Percentiles rank a stretch among this genome's conserved stretches.
These are phyloP conservation scores for Rhizophora mangle DNA, from an alignment of 345 rosid genomes.

Conservation along the genomic window DNA sequence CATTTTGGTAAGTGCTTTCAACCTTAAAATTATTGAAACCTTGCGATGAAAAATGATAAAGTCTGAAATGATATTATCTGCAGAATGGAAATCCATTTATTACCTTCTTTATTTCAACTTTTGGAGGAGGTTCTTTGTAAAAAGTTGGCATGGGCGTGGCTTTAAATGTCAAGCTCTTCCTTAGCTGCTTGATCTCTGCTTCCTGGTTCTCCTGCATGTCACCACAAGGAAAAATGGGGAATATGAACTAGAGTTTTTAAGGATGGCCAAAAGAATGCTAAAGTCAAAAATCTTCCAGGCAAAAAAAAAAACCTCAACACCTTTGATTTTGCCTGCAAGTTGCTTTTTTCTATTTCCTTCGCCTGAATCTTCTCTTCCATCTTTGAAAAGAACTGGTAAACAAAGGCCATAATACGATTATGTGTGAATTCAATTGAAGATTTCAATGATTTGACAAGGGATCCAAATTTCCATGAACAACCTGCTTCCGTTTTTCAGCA, in stretches of 20 bases:
- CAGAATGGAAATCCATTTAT: background rate
- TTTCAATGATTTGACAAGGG: slow-evolving; percentile 1
- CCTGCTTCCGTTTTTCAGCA: slow-evolving; percentile 37
- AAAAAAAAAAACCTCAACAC: slow-evolving; percentile 5
- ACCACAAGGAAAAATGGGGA: slow-evolving; percentile 2
- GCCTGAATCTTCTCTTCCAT: slow-evolving; percentile 35
- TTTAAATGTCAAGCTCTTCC: slow-evolving; percentile 33
- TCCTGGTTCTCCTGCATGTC: slow-evolving; percentile 31
- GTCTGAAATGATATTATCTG: background rate
- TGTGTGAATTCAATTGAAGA: slow-evolving; percentile 2
- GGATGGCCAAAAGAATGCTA: background rate
- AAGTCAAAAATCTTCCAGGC: slow-evolving; percentile 10
- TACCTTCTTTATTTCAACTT: slow-evolving; percentile 33
- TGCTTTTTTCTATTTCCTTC: slow-evolving; percentile 28
- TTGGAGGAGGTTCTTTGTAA: slow-evolving; percentile 35
- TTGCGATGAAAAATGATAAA: slow-evolving; percentile 1
- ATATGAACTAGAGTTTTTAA: background rate
- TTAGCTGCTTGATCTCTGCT: slow-evolving; percentile 32
- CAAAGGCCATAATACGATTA: slow-evolving; percentile 1
- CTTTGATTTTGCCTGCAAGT: slow-evolving; percentile 31
- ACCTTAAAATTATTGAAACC: slow-evolving; percentile 1
- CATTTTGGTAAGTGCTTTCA: slow-evolving; percentile 6
- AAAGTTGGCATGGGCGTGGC: slow-evolving; percentile 35
- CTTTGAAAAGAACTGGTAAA: slow-evolving; percentile 29
- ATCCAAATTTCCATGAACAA: slow-evolving; percentile 12